Percentiles rank a stretch among this genome's conserved stretches.
phyloP scores from a whole-genome alignment of 164 flowering plant genomes.

The Sextonia rubra region DNA sequence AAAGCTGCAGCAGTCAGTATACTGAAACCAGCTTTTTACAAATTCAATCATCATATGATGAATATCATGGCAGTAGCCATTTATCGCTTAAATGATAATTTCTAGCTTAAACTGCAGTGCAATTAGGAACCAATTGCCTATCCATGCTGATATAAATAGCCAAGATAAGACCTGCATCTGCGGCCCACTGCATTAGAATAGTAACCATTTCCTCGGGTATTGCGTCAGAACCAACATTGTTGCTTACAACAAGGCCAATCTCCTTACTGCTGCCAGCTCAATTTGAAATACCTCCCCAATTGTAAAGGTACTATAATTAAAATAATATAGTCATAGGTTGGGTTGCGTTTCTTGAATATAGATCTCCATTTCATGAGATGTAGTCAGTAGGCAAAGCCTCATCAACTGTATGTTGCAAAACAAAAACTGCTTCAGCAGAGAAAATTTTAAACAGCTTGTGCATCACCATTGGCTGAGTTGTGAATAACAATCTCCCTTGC shows the following conservation, averaged over 20 bases:
- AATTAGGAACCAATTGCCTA: background rate
- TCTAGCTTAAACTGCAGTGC: background rate
- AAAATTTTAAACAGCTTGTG: background rate
- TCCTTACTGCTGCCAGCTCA: background rate
- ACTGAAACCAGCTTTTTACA: background rate
- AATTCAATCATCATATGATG: too few relatives aligned
- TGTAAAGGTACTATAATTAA: background rate
- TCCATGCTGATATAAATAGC: background rate
- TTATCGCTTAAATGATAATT: background rate
- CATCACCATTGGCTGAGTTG: background rate
- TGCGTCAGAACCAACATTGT: background rate
- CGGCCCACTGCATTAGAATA: background rate
- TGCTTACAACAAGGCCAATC: background rate
- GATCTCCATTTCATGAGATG: background rate
- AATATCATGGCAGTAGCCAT: background rate
- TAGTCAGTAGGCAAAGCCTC: background rate
- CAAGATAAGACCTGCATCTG: background rate
- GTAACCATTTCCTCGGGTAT: background rate
- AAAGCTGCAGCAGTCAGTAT: background rate
- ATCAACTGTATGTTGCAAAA: background rate
- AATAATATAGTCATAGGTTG: background rate
- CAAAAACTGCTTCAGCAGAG: background rate
- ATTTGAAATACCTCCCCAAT: too few relatives aligned
- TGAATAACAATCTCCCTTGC: too few relatives aligned
- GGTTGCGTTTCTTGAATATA: background rate